Conservation (phyloP, 192 early-diverging fungal genomes). For the Coemansia erecta region DNA sequence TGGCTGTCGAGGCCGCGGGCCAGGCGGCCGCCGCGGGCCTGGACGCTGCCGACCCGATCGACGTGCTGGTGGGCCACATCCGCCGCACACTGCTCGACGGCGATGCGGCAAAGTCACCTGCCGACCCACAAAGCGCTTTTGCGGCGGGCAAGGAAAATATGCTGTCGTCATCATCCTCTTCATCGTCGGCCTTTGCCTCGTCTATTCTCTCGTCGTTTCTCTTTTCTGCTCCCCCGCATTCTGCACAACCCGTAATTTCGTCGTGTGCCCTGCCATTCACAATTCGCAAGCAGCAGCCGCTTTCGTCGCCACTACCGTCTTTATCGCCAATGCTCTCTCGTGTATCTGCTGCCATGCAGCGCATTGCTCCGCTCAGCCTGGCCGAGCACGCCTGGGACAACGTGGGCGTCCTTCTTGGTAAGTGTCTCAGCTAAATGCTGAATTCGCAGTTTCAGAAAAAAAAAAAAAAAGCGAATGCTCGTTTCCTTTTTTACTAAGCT, state of each 20-base stretch:
- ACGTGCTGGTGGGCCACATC: slow-evolving; percentile 26
- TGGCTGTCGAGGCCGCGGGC: slow-evolving; percentile 33
- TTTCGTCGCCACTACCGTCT: background rate
- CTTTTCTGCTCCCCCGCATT: slow-evolving; percentile 7
- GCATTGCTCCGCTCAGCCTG: slow-evolving; percentile 79
- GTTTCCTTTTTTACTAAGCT: background rate
- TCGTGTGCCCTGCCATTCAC: slow-evolving; percentile 31
- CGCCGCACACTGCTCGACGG: slow-evolving; percentile 14
- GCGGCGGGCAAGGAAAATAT: background rate
- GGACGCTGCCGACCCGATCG: slow-evolving; percentile 18
- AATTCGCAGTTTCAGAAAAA: background rate
- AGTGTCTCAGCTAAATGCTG: slow-evolving; percentile 6
- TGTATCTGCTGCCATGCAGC: slow-evolving; percentile 66
- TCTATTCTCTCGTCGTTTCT: slow-evolving; percentile 2
- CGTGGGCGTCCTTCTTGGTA: slow-evolving; percentile 75
- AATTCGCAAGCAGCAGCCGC: slow-evolving; percentile 32
- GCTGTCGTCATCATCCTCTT: background rate
- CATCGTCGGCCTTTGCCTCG: background rate
- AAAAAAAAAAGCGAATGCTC: background rate
- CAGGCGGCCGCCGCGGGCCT: slow-evolving; percentile 5
- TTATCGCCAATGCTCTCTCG: slow-evolving; percentile 32
- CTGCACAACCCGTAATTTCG: slow-evolving; percentile 7
- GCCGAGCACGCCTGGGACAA: slow-evolving; percentile 89
- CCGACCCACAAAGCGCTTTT: background rate
- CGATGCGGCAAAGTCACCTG: background rate